A percentile compares a stretch with the other conserved stretches of the same genome.
Evolutionary conservation across 768 basidiomycete genomes (phyloP).

Genomic region (Amanita muscaria): DNA sequence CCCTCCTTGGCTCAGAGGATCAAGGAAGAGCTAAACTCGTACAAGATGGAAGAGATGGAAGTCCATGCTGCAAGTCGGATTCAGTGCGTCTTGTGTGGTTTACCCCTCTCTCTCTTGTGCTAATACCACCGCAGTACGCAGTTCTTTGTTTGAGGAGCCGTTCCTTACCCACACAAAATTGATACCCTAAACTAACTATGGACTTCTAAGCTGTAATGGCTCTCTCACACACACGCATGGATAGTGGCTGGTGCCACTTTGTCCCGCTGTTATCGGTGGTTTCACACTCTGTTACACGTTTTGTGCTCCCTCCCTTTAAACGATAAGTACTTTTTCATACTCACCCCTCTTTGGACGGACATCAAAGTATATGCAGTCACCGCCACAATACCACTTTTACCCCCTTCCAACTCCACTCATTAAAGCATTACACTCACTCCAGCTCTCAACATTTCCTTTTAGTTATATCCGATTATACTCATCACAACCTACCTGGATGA

Average conservation of each 20-base stretch:
- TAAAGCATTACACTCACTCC: slow-evolving; percentile 7
- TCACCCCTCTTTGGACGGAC: slow-evolving; percentile 26
- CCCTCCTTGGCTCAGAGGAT: slow-evolving; percentile 92
- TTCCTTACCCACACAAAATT: slow-evolving; percentile 12
- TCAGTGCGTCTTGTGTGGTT: slow-evolving; percentile 48
- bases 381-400: slow-evolving; percentile 7
- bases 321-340: too few relatives aligned
- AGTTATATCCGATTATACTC: slow-evolving; percentile 3
- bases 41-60: slow-evolving; percentile 99
- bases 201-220: slow-evolving; percentile 1
- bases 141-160: slow-evolving; percentile 64
- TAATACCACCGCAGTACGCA: slow-evolving; percentile 50
- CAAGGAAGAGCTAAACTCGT: slow-evolving; percentile 97
- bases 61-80: slow-evolving; percentile 90
- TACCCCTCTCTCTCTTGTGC: neutral
- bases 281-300: slow-evolving; percentile 7
- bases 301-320: slow-evolving; percentile 1
- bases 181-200: slow-evolving; percentile 9
- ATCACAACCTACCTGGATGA: neutral
- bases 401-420: neutral
- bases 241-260: slow-evolving; percentile 8
- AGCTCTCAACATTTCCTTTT: neutral
- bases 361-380: slow-evolving; percentile 19
- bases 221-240: slow-evolving; percentile 6
- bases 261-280: neutral